A percentile compares a stretch with the other conserved stretches of the same genome.
phyloP scores from a whole-genome alignment of 2,329 filamentous ascomycete species.

The Aspergillus sp. region DNA sequence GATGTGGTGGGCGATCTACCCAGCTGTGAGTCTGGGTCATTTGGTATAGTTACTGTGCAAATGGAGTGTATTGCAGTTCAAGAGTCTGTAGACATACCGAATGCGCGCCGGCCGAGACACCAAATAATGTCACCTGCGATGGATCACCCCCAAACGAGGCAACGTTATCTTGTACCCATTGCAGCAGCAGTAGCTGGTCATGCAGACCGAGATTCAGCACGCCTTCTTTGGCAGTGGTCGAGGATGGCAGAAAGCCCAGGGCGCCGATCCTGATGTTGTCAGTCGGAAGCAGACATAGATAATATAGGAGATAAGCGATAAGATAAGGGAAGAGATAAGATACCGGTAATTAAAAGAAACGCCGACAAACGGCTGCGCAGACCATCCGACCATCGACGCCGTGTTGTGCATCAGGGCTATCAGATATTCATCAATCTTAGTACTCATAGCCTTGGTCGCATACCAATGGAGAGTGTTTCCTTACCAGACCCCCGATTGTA shows the following conservation, averaged over 20 bases:
- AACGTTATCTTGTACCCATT: constrained; percentile 28
- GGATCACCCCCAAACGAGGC: constrained; percentile 25
- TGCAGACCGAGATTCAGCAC: constrained; percentile 45
- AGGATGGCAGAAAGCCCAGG: constrained; percentile 67
- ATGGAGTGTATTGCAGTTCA: background rate
- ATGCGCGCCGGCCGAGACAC: constrained; percentile 48
- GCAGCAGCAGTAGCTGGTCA: constrained; percentile 37
- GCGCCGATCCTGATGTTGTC: constrained; percentile 33
- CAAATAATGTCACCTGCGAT: constrained; percentile 38
- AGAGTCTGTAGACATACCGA: constrained; percentile 27
- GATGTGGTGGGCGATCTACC: constrained; percentile 66
- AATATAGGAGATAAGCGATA: background rate
- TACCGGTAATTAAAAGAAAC: constrained; percentile 47
- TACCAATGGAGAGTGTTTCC: too few relatives aligned
- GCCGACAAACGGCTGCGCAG: constrained; percentile 44
- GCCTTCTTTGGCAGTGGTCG: constrained; percentile 53
- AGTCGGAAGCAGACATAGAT: background rate
- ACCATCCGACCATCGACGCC: constrained; percentile 60
- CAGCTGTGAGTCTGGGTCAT: background rate
- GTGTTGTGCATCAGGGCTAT: constrained; percentile 52
- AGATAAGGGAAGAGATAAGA: background rate
- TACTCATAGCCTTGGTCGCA: too few relatives aligned
- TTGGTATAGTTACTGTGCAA: too few relatives aligned
- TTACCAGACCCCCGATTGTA: constrained; percentile 33
- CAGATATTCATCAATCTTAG: background rate